Conservation (phyloP, 768 basidiomycete genomes). For the Pleurotus giganteus region DNA sequence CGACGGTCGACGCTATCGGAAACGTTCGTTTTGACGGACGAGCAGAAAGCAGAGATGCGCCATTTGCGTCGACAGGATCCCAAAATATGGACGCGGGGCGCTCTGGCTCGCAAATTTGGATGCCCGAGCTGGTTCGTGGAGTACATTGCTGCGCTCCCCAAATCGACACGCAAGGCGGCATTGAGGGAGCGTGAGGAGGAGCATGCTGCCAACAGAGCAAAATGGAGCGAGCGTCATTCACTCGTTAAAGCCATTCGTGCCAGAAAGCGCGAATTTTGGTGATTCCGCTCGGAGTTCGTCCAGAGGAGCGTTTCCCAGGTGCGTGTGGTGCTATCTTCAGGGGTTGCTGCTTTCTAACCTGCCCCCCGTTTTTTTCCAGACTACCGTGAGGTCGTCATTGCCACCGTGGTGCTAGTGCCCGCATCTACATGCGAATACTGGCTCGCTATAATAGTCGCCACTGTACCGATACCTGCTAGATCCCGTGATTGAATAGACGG, state of each 20-base stretch:
- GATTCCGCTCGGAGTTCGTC: constrained; percentile 18
- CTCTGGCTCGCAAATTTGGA: constrained; percentile 74
- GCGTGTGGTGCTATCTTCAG: constrained; percentile 8
- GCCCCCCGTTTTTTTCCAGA: neutral
- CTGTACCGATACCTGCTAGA: neutral
- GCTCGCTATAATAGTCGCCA: neutral
- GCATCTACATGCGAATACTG: neutral
- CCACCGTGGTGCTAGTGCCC: neutral
- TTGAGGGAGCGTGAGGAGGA: constrained; percentile 41
- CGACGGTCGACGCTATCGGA: constrained; percentile 34
- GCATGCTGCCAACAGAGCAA: constrained; percentile 45
- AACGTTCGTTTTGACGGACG: constrained; percentile 45
- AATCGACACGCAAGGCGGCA: constrained; percentile 42
- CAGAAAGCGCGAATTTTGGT: constrained; percentile 77
- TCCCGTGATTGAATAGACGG: constrained; percentile 4
- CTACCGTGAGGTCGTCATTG: neutral
- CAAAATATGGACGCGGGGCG: constrained; percentile 52
- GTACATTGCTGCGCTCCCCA: constrained; percentile 60
- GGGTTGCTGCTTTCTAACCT: constrained; percentile 11
- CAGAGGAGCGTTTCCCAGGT: constrained; percentile 4
- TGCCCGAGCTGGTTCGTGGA: constrained; percentile 70
- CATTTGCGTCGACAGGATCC: constrained; percentile 59
- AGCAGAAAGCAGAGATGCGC: constrained; percentile 54
- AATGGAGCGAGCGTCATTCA: constrained; percentile 72
- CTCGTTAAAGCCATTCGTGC: constrained; percentile 60